Conservation (phyloP, 2,329 filamentous ascomycete genomes). For the Cercospora nicotianae region DNA sequence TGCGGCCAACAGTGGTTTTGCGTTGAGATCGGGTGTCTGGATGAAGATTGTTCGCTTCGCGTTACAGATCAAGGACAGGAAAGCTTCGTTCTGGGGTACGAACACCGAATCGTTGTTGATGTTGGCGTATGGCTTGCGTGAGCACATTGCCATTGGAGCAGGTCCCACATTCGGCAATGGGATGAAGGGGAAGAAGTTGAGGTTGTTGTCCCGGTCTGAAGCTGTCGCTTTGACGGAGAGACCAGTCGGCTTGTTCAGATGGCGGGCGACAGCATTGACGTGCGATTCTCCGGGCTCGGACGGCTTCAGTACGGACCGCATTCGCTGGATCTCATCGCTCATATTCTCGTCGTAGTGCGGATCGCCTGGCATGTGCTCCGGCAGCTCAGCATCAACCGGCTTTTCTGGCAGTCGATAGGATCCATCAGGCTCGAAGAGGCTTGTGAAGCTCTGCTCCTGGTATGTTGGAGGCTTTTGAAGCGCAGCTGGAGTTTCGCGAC, state of each 20-base stretch:
- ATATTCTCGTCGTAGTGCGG: conserved; percentile 66
- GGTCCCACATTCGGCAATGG: conserved; percentile 42
- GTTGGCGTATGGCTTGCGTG: conserved; percentile 65
- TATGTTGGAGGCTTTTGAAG: conserved; percentile 38
- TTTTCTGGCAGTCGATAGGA: conserved; percentile 30
- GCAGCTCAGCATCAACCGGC: conserved; percentile 40
- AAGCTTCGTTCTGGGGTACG: conserved; percentile 74
- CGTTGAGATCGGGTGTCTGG: conserved; percentile 75
- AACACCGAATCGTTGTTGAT: conserved; percentile 61
- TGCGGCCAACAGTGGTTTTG: conserved; percentile 64
- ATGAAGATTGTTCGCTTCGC: conserved; percentile 69
- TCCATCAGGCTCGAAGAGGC: conserved; percentile 36
- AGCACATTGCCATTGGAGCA: conserved; percentile 45
- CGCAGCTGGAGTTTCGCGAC: conserved; percentile 52
- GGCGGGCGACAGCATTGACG: conserved; percentile 61
- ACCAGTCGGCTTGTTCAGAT: conserved; percentile 54
- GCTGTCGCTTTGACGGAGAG: conserved; percentile 44
- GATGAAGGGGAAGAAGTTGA: conserved; percentile 57
- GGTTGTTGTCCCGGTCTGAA: conserved; percentile 41
- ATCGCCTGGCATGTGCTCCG: conserved; percentile 59
- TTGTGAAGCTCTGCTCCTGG: conserved; percentile 35
- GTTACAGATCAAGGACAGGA: conserved; percentile 67
- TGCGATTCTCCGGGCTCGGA: conserved; percentile 51
- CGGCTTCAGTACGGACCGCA: conserved; percentile 59
- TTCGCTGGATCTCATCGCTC: conserved; percentile 60